Conservation (phyloP, 2,329 filamentous ascomycete species). For the Sclerotinia subarctica region DNA sequence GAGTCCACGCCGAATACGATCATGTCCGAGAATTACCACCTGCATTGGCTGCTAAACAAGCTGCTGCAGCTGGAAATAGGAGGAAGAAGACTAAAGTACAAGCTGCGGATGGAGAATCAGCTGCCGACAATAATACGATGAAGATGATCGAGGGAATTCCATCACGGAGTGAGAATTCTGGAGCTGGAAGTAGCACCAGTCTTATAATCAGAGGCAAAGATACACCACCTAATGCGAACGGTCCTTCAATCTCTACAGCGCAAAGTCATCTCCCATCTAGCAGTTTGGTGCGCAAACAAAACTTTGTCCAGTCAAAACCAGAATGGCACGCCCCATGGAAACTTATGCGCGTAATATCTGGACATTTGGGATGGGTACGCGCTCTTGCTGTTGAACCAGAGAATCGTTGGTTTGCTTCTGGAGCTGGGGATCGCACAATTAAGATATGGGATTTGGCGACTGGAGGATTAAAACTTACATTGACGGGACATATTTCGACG, state of each 20-base stretch:
- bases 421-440: conserved; percentile 92
- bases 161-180: conserved; percentile 38
- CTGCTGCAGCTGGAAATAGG: conserved; percentile 57
- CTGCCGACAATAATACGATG: conserved; percentile 49
- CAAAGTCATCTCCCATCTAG: conserved; percentile 48
- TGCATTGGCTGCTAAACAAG: conserved; percentile 75
- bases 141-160: conserved; percentile 66
- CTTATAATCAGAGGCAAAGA: conserved; percentile 51
- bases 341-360: conserved; percentile 94
- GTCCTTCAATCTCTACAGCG: conserved; percentile 43
- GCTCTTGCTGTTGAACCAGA: conserved; percentile 87
- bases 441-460: conserved; percentile 98
- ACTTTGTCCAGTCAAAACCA: conserved; percentile 68
- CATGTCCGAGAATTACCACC: conserved; percentile 74
- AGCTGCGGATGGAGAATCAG: conserved; percentile 33
- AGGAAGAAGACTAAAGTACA: conserved; percentile 58
- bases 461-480: conserved; percentile 76
- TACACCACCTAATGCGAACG: conserved; percentile 53
- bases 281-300: conserved; percentile 57
- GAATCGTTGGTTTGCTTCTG: conserved; percentile 97
- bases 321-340: conserved; percentile 99
- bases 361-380: conserved; percentile 93
- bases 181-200: conserved; percentile 48
- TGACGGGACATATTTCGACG: conserved; percentile 93
- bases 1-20: conserved; percentile 63